Percentiles rank a stretch among this genome's conserved stretches.
Evolutionary conservation across 257 asterid genomes (phyloP).

Genomic region (Cordia subcordata): DNA sequence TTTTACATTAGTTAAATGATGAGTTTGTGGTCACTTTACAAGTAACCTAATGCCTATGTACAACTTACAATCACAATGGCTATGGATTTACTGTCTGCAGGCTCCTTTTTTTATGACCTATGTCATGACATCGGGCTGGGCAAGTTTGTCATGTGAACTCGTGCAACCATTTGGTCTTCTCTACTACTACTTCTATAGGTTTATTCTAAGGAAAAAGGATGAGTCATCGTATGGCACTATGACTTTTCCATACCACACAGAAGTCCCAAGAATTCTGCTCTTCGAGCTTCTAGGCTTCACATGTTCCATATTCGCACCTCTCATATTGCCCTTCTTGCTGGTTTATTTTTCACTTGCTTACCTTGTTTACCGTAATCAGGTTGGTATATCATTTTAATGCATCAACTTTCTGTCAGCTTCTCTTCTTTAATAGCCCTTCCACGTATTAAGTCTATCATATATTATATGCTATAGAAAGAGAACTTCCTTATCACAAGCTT

Average conservation of each 20-base stretch:
- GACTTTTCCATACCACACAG: slow-evolving; percentile 78
- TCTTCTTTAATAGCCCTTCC: too few species aligned
- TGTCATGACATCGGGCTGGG: slow-evolving; percentile 92
- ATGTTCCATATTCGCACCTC: slow-evolving; percentile 68
- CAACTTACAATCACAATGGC: neutral
- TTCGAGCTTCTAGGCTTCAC: slow-evolving; percentile 47
- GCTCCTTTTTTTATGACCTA: slow-evolving; percentile 85
- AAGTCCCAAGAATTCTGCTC: slow-evolving; percentile 71
- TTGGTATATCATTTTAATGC: slow-evolving; percentile 11
- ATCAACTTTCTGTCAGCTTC: slow-evolving; percentile 2
- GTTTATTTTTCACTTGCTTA: slow-evolving; percentile 75
- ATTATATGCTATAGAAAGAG: too few species aligned
- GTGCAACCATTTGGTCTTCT: slow-evolving; percentile 65
- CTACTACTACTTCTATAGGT: slow-evolving; percentile 43
- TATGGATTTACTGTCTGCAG: slow-evolving; percentile 32
- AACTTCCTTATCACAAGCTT: too few species aligned
- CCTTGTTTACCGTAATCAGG: slow-evolving; percentile 85
- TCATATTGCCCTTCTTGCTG: slow-evolving; percentile 72
- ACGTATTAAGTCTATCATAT: too few species aligned
- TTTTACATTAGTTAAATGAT: too few species aligned
- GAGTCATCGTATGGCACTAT: slow-evolving; percentile 35
- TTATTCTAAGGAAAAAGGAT: slow-evolving; percentile 38
- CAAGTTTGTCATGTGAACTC: slow-evolving; percentile 74
- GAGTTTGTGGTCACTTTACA: too few species aligned
- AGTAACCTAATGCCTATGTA: too few species aligned